These are phyloP conservation scores for Isabelozyma rhagii DNA, from an alignment of 805 yeast species.

Conservation along the genomic window DNA sequence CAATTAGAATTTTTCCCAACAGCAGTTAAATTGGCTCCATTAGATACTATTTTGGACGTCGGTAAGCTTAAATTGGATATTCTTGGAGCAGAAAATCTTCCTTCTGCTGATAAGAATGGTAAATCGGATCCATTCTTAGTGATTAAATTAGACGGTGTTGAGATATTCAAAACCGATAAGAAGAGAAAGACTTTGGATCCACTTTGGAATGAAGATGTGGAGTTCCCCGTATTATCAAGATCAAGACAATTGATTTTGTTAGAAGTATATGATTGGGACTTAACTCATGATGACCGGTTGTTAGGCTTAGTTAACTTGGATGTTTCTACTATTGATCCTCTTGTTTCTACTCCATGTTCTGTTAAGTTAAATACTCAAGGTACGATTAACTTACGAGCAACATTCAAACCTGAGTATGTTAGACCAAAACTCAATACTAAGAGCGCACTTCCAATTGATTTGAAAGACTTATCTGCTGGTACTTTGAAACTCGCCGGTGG, in stretches of 20 bases:
- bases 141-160: conserved; percentile 51
- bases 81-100: conserved; percentile 51
- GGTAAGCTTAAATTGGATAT: conserved; percentile 60
- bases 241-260: conserved; percentile 47
- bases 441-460: conserved; percentile 38
- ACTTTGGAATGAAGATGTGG: conserved; percentile 67
- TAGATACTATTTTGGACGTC: conserved; percentile 66
- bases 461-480: conserved; percentile 39
- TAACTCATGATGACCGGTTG: conserved; percentile 64
- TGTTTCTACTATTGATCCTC: conserved; percentile 46
- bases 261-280: conserved; percentile 73
- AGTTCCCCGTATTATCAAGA: conserved; percentile 62
- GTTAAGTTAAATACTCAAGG: conserved; percentile 66
- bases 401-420: conserved; percentile 62
- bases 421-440: conserved; percentile 53
- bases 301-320: conserved; percentile 55
- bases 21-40: conserved; percentile 47
- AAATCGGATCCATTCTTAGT: conserved; percentile 70
- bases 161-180: conserved; percentile 55
- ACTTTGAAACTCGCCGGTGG: conserved; percentile 46
- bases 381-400: conserved; percentile 47
- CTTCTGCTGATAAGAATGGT: conserved; percentile 68
- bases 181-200: conserved; percentile 70
- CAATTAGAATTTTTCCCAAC: conserved; percentile 64
- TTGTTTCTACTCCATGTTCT: conserved; percentile 42